Conservation (phyloP, 345 rosid genomes). For the Excoecaria cochinchinensis region DNA sequence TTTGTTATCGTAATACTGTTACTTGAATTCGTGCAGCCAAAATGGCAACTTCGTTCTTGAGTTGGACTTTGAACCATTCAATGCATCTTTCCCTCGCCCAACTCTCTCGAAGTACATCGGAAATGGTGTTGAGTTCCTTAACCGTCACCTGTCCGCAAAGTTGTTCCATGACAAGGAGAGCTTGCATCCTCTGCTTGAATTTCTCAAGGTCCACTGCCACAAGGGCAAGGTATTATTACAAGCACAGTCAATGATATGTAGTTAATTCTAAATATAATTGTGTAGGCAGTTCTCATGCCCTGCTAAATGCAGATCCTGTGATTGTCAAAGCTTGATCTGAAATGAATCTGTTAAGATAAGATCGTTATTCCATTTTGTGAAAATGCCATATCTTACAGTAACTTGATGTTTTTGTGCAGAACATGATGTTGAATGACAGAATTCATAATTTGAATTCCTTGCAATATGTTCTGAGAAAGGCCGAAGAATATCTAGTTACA, state of each 20-base stretch:
- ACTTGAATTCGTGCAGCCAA: conserved; percentile 35
- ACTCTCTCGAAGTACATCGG: conserved; percentile 86
- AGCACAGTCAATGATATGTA: not conserved
- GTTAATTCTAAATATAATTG: no score
- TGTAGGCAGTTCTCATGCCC: not conserved
- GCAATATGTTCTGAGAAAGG: conserved; percentile 77
- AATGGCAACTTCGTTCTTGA: conserved; percentile 86
- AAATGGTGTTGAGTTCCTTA: conserved; percentile 95
- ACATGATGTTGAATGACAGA: conserved; percentile 73
- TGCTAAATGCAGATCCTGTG: not conserved
- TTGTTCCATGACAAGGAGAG: conserved; percentile 96
- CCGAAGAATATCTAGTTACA: conserved; percentile 70
- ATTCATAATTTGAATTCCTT: conserved; percentile 62
- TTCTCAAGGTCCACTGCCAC: conserved; percentile 78
- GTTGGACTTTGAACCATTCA: conserved; percentile 94
- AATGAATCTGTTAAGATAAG: not conserved
- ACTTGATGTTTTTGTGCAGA: conserved; percentile 43
- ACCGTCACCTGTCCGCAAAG: conserved; percentile 92
- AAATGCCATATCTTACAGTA: not conserved
- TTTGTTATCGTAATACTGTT: conserved; percentile 3
- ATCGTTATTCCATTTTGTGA: not conserved
- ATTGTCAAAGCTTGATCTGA: not conserved
- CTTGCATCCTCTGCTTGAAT: conserved; percentile 83
- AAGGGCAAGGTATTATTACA: conserved; percentile 60
- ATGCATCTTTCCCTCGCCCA: conserved; percentile 84